Percentiles rank a stretch among this genome's conserved stretches.
Evolutionary conservation across 192 early-diverging fungal genomes (phyloP).

Genomic region (Linnemannia schmuckeri): DNA sequence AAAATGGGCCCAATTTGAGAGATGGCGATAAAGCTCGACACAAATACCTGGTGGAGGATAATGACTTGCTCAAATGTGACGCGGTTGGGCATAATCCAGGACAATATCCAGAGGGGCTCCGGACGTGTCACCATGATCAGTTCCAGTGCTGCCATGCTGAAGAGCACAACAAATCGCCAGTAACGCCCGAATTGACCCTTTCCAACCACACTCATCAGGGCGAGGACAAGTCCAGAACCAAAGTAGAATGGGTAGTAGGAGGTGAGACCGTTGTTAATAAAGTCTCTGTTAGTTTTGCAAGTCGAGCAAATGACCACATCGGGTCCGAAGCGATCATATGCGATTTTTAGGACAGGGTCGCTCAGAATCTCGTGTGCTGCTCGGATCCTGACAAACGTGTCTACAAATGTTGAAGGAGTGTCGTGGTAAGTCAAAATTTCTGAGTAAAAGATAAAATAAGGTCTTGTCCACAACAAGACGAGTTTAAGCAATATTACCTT

Average conservation of each 20-base stretch:
- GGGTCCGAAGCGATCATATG: constrained; percentile 60
- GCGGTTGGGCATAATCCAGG: constrained; percentile 45
- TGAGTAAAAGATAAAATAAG: background rate
- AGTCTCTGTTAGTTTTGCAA: constrained; percentile 51
- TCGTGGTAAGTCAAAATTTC: background rate
- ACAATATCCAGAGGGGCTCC: constrained; percentile 27
- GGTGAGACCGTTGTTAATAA: constrained; percentile 20
- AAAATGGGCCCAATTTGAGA: constrained; percentile 63
- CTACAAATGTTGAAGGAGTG: background rate
- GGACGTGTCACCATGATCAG: constrained; percentile 55
- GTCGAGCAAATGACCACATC: constrained; percentile 39
- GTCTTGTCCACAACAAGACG: background rate
- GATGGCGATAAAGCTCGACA: constrained; percentile 60
- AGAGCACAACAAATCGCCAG: constrained; percentile 62
- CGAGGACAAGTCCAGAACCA: constrained; percentile 53
- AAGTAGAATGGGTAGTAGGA: constrained; percentile 55
- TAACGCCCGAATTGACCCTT: constrained; percentile 64
- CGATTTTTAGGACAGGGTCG: constrained; percentile 45
- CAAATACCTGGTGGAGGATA: constrained; percentile 60
- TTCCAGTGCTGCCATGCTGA: constrained; percentile 59
- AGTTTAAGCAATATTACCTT: constrained; percentile 17
- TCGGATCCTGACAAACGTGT: constrained; percentile 53
- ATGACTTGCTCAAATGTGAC: constrained; percentile 59
- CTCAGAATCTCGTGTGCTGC: constrained; percentile 54
- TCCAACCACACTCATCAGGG: constrained; percentile 59